Evolutionary conservation across 129 eudicot species (phyloP).

Genomic region (Erigeron canadensis): DNA sequence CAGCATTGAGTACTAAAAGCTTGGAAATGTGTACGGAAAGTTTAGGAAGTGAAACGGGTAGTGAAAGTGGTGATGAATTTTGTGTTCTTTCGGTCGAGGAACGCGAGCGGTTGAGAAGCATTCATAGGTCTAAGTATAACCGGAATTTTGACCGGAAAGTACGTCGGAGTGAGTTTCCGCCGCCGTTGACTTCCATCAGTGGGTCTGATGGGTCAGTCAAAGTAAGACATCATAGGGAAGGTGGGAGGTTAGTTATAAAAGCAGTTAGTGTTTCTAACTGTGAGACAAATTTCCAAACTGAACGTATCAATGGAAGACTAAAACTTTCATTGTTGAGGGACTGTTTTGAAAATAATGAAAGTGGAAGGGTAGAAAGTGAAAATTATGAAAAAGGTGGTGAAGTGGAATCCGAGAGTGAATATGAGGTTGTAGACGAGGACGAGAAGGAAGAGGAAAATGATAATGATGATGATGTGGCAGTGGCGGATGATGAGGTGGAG

Average conservation of each 20-base stretch:
- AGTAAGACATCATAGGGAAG: slow-evolving; percentile 68
- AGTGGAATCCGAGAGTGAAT: slow-evolving; percentile 27
- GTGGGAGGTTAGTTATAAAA: slow-evolving; percentile 66
- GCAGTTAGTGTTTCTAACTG: slow-evolving; percentile 49
- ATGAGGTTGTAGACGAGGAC: slow-evolving; percentile 6
- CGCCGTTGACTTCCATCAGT: slow-evolving; percentile 75
- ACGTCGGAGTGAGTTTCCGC: slow-evolving; percentile 53
- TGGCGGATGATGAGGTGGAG: neutral
- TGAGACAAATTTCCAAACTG: slow-evolving; percentile 47
- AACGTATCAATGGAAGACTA: slow-evolving; percentile 69
- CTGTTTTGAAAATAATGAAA: slow-evolving; percentile 20
- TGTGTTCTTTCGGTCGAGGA: slow-evolving; percentile 25
- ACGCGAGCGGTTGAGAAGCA: slow-evolving; percentile 23
- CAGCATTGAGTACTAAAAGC: slow-evolving; percentile 65
- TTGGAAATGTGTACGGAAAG: slow-evolving; percentile 95
- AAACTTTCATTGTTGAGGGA: slow-evolving; percentile 50
- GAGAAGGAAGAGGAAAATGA: neutral
- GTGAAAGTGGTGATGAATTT: slow-evolving; percentile 47
- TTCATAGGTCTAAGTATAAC: slow-evolving; percentile 21
- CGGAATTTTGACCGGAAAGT: slow-evolving; percentile 37
- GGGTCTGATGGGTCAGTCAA: slow-evolving; percentile 49
- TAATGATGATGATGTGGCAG: neutral
- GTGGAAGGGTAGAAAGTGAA: slow-evolving; percentile 25
- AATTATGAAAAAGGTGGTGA: slow-evolving; percentile 23
- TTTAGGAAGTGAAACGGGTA: slow-evolving; percentile 79